These are phyloP conservation scores for Neurospora pannonica DNA, from an alignment of 495 filamentous ascomycete genomes.

Conservation along the genomic window DNA sequence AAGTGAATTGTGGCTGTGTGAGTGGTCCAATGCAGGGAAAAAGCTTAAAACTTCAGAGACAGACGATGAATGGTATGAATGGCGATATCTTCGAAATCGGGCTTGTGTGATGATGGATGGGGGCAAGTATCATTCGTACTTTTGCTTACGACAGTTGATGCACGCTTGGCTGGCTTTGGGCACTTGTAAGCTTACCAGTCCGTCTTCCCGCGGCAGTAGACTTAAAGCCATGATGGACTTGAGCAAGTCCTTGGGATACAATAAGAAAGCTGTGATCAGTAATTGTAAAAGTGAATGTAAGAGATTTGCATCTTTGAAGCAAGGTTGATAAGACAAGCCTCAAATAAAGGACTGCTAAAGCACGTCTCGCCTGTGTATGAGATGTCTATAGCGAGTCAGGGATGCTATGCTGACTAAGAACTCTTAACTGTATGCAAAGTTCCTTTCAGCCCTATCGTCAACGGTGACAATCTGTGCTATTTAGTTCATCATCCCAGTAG, in stretches of 20 bases:
- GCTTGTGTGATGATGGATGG: neutral
- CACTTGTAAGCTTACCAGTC: neutral
- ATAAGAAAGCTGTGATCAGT: neutral
- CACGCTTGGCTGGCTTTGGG: slow-evolving; percentile 18
- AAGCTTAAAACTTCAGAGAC: neutral
- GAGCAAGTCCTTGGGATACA: neutral
- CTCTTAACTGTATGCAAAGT: neutral
- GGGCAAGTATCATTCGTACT: slow-evolving; percentile 9
- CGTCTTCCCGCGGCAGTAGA: neutral
- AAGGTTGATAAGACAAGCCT: neutral
- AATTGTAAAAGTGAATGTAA: neutral
- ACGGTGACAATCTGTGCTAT: neutral
- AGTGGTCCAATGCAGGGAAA: neutral
- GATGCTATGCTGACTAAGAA: neutral
- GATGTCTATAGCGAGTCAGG: neutral
- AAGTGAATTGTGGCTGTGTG: neutral
- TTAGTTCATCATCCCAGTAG: neutral
- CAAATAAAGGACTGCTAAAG: neutral
- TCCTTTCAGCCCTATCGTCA: neutral
- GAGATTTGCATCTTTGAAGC: neutral
- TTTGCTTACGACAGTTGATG: slow-evolving; percentile 29
- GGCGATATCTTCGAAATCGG: neutral
- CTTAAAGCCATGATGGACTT: neutral
- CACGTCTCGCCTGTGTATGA: neutral
- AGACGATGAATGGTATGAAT: neutral